Evolutionary conservation across 1,284 basidiomycete genomes (phyloP).

Genomic region (Irpex rosettiformis): DNA sequence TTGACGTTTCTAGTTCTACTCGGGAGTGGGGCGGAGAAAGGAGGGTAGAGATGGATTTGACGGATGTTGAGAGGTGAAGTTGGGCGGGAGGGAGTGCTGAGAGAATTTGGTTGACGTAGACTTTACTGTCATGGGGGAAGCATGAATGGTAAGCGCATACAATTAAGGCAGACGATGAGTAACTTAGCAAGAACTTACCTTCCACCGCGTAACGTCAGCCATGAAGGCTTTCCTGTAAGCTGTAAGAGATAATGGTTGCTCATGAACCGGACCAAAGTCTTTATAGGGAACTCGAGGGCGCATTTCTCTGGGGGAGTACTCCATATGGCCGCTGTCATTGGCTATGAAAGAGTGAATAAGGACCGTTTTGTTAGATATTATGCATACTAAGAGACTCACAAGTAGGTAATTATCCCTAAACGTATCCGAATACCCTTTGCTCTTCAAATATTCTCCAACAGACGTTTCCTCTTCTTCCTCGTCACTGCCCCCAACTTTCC

Average conservation of each 20-base stretch:
- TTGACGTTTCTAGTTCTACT: conserved; percentile 42
- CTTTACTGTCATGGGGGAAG: conserved; percentile 38
- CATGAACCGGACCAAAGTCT: conserved; percentile 74
- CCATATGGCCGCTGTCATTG: conserved; percentile 83
- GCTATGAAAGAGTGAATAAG: too few relatives aligned
- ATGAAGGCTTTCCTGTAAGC: conserved; percentile 69
- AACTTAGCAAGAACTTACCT: conserved; percentile 39
- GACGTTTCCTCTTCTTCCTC: conserved; percentile 39
- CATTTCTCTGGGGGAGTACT: conserved; percentile 75
- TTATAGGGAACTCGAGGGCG: conserved; percentile 68
- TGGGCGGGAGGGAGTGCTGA: conserved; percentile 47
- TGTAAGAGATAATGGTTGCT: conserved; percentile 81
- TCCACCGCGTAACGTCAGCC: conserved; percentile 76
- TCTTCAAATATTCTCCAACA: conserved; percentile 69
- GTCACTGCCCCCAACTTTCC: not conserved
- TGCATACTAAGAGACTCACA: conserved; percentile 45
- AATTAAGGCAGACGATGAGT: not conserved
- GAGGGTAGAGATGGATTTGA: conserved; percentile 35
- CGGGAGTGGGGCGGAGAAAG: conserved; percentile 14
- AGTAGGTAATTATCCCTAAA: conserved; percentile 81
- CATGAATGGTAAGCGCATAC: too few relatives aligned
- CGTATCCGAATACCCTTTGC: conserved; percentile 62
- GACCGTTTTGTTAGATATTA: conserved; percentile 3
- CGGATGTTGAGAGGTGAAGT: conserved; percentile 59
- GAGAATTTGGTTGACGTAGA: conserved; percentile 68